These are phyloP conservation scores for Galerina sulciceps DNA, from an alignment of 768 basidiomycete genomes.

Conservation along the genomic window DNA sequence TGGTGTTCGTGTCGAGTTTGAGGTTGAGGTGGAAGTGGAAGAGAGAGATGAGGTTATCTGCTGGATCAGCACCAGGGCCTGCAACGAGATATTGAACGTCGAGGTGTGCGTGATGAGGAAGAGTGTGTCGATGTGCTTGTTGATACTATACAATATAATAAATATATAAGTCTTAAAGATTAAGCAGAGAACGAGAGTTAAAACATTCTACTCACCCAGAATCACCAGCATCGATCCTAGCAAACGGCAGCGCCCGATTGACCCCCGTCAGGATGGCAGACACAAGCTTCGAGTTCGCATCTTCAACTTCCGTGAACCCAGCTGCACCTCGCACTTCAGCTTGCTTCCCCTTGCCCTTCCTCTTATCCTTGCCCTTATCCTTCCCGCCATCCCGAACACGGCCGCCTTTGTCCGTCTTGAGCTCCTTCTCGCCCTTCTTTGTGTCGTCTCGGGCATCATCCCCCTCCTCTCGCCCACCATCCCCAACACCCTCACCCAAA, in stretches of 20 bases:
- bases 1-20: too few species aligned
- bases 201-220: constrained; percentile 60
- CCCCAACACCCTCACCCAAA: constrained; percentile 62
- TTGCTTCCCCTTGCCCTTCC: constrained; percentile 41
- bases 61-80: constrained; percentile 87
- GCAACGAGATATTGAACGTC: constrained; percentile 96
- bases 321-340: constrained; percentile 54
- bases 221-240: constrained; percentile 74
- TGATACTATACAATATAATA: constrained; percentile 54
- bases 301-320: constrained; percentile 77
- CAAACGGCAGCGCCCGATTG: constrained; percentile 94
- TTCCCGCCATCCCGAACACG: constrained; percentile 28
- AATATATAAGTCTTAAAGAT: not conserved
- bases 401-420: constrained; percentile 43
- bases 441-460: too few species aligned
- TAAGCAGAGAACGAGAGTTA: not conserved
- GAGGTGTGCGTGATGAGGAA: constrained; percentile 95
- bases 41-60: constrained; percentile 71
- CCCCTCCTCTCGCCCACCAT: constrained; percentile 40
- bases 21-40: constrained; percentile 38
- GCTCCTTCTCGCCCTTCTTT: constrained; percentile 34
- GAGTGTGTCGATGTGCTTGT: constrained; percentile 87
- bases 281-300: constrained; percentile 79
- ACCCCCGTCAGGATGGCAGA: constrained; percentile 93
- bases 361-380: constrained; percentile 27